A percentile compares a stretch with the other conserved stretches of the same genome.
phyloP scores from a whole-genome alignment of 331 rosid species.

The Cydonia oblonga region DNA sequence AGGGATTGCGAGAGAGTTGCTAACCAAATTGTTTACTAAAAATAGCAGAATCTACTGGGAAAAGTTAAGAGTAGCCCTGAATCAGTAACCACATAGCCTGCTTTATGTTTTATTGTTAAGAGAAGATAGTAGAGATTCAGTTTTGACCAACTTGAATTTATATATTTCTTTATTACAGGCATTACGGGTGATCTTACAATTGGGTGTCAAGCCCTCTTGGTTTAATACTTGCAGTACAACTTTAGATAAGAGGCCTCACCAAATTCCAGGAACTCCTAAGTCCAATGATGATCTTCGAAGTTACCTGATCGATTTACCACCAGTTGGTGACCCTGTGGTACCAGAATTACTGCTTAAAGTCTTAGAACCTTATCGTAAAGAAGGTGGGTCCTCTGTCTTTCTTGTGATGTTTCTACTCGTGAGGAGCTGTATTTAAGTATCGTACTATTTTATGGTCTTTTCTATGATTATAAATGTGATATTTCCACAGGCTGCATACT shows the following conservation, averaged over 20 bases:
- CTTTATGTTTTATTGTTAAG: background rate
- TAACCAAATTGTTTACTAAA: background rate
- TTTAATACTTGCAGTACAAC: constrained; percentile 73
- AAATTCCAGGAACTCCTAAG: constrained; percentile 58
- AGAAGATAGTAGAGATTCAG: background rate
- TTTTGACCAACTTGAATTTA: constrained; percentile 10
- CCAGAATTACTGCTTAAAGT: constrained; percentile 94
- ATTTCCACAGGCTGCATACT: constrained; percentile 66
- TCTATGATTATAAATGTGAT: constrained; percentile 20
- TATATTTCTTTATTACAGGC: constrained; percentile 44
- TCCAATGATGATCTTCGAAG: constrained; percentile 71
- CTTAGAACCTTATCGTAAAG: constrained; percentile 83
- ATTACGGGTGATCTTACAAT: constrained; percentile 81
- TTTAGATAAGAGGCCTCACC: constrained; percentile 66
- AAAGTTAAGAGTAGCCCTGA: background rate
- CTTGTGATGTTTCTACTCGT: constrained; percentile 12
- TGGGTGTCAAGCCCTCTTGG: constrained; percentile 93
- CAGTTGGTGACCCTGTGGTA: constrained; percentile 82
- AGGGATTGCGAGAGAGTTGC: background rate
- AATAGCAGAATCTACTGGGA: background rate
- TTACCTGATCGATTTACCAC: constrained; percentile 57
- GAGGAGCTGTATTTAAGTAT: background rate
- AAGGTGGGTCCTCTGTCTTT: constrained; percentile 40
- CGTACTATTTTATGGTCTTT: constrained; percentile 1
- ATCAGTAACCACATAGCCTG: background rate